Base-by-base conservation (phyloP, 2,329 filamentous ascomycete species). In the Lizonia empirigonia region DNA sequence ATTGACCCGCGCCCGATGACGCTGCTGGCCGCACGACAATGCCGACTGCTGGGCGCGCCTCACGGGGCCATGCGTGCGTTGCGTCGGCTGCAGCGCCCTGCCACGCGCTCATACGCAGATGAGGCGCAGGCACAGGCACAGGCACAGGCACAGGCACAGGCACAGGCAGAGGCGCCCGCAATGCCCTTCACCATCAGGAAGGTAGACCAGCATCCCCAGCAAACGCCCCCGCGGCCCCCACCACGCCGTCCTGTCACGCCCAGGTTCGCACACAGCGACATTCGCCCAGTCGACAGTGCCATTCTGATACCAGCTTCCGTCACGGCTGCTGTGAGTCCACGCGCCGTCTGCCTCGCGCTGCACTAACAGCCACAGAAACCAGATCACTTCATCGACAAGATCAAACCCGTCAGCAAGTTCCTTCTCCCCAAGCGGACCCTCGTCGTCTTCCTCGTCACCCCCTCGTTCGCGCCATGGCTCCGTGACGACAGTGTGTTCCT, bases 401-500 rank as follows among this genome's bases (percentile, higher is more conserved):
- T 71, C 38, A 24, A 51, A 8, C 59, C 67, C n/a, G 18, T 68
- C 18, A 3, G n/a, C 16, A 9, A 23, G 1, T 2, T 13, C 15
- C 9, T 19, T 27, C n/a, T 29, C 52, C 19, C n/a, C 8, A 6
- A 30, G 30, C 26, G 41, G 58, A 20, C 60, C 54, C 35, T 64
- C 33, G 60, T 54, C 40, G 52, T 73, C 50, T 62, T 73, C 41
- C 55, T 73, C 22, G 59, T 69, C 18, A 73, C 65, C 5, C 70
- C 69, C 2, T 53, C 68, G 2, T 72, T 72, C 41, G 69, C 70
- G 3, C 48, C 57, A 48, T 69, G 65, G 62, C 62, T 71, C 8
- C 55, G 58, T 30, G 58, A 70, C 27, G 60, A 68, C 32, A 18
- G 53, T 3, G 37, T 46, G 22, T 73, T 73, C 40, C 46, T 71